These are phyloP conservation scores for Agrocybe praecox DNA, from an alignment of 768 basidiomycete species.

Conservation along the genomic window DNA sequence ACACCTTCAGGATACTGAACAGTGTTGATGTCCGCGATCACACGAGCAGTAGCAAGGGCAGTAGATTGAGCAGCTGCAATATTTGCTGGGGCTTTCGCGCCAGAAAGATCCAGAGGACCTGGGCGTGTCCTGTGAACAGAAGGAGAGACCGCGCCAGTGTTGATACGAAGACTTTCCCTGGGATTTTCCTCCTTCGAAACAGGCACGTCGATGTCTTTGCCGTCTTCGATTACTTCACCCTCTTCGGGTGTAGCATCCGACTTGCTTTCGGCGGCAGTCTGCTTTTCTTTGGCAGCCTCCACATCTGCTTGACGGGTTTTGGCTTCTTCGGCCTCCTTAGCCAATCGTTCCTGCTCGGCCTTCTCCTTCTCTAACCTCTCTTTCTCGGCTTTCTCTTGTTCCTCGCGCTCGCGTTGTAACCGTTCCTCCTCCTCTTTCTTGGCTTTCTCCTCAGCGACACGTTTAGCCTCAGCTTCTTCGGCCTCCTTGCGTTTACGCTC, in stretches of 20 bases:
- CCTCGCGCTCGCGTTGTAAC: slow-evolving; percentile 33
- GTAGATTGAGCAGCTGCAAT: slow-evolving; percentile 51
- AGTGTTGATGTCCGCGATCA: slow-evolving; percentile 79
- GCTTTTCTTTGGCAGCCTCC: slow-evolving; percentile 37
- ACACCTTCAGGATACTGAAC: slow-evolving; percentile 85
- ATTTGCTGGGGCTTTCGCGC: slow-evolving; percentile 40
- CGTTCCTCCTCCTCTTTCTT: slow-evolving; percentile 51
- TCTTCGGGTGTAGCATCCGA: slow-evolving; percentile 22
- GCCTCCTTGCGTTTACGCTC: slow-evolving; percentile 39
- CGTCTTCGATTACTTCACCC: slow-evolving; percentile 22
- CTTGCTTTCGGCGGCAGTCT: slow-evolving; percentile 32
- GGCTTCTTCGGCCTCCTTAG: slow-evolving; percentile 44
- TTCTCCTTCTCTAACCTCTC: slow-evolving; percentile 40
- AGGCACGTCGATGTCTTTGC: slow-evolving; percentile 20
- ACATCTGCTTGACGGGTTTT: slow-evolving; percentile 42
- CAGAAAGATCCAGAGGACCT: slow-evolving; percentile 71
- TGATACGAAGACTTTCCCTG: slow-evolving; percentile 67
- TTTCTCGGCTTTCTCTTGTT: slow-evolving; percentile 33
- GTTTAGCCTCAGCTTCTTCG: slow-evolving; percentile 38
- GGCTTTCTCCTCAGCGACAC: slow-evolving; percentile 33
- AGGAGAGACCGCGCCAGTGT: slow-evolving; percentile 51
- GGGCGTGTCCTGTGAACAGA: slow-evolving; percentile 54
- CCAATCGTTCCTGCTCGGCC: slow-evolving; percentile 32
- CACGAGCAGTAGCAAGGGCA: slow-evolving; percentile 78
- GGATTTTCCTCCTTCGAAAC: slow-evolving; percentile 41